Base-by-base conservation (phyloP, 805 yeast genomes). In the Ogataea glucozyma region DNA sequence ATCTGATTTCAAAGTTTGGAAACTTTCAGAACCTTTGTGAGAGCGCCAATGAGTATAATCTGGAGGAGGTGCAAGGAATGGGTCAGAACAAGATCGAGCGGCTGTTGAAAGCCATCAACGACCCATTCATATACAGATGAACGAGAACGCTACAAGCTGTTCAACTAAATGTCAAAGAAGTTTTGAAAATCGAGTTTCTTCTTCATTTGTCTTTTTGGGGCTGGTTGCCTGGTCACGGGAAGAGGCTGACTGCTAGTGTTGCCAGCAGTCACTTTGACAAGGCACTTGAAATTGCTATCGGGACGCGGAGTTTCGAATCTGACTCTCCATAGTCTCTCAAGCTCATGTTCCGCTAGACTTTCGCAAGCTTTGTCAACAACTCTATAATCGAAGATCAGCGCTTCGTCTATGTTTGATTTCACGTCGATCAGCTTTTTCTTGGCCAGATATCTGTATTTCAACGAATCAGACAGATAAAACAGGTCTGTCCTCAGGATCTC, bases 111-210 rank as follows among this genome's bases (percentile, higher is more conserved):
- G 69, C 68, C 8, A 67, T 78, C 43, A 65, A 65, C 52, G 78
- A 76, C 52, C 81, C 80, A 10, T 78, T 78, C 47, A 61, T 78
- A 8, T 73, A 67, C 49, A 74, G 73, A 44, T 69, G 16, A 27
- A 64, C 14, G 50, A n/a, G n/a, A n/a, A n/a, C n/a, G n/a, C n/a
- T n/a, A n/a, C n/a, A n/a, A n/a, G n/a, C n/a, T n/a, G n/a, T n/a
- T n/a, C n/a, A n/a, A 7, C 23, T 43, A 52, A 12, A 54, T 38
- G 45, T 53, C 59, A 27, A 54, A 54, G 37, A 54, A 54, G 10
- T 36, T 44, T 12, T 48, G 43, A 20, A 53, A 26, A 19, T 43
- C 40, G 13, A 51, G 26, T 22, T 31, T 49, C 5, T 37, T 34
- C 4, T 41, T 38, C 32, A 45, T 44, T 21, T 26, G 39, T 33